Evolutionary conservation across 2,329 filamentous ascomycete genomes (phyloP).

Genomic region (Alternaria consortialis): DNA sequence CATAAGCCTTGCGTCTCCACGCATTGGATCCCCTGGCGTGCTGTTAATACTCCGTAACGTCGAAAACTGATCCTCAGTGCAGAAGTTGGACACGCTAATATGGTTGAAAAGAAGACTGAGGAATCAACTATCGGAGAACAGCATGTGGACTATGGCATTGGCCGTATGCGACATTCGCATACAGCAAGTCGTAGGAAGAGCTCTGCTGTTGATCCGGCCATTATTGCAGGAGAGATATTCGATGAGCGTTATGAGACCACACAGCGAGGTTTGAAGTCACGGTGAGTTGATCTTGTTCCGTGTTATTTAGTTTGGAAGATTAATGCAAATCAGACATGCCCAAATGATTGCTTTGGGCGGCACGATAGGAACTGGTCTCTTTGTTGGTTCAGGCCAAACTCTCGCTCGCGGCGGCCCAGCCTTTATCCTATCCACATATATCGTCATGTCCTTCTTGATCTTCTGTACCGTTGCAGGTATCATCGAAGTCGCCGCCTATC

Average conservation of each 20-base stretch:
- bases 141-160: constrained; percentile 21
- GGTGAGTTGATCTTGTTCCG: constrained; percentile 34
- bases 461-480: constrained; percentile 45
- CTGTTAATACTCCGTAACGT: background rate
- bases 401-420: constrained; percentile 50
- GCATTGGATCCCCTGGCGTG: background rate
- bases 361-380: constrained; percentile 68
- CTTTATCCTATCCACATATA: constrained; percentile 43
- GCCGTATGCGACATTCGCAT: constrained; percentile 13
- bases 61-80: background rate
- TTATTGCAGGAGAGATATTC: constrained; percentile 42
- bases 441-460: constrained; percentile 40
- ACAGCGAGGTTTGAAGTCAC: constrained; percentile 52
- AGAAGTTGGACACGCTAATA: constrained; percentile 9
- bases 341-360: constrained; percentile 71
- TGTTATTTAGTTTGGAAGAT: constrained; percentile 28
- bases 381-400: constrained; percentile 65
- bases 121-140: constrained; percentile 9
- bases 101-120: constrained; percentile 29
- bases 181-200: constrained; percentile 26
- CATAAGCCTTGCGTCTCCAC: constrained; percentile 1
- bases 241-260: constrained; percentile 49
- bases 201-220: constrained; percentile 35
- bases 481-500: constrained; percentile 63
- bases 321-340: constrained; percentile 57